Evolutionary conservation across 1,139 yeast species (phyloP).

Genomic region (Yamadazyma jaroonii): DNA sequence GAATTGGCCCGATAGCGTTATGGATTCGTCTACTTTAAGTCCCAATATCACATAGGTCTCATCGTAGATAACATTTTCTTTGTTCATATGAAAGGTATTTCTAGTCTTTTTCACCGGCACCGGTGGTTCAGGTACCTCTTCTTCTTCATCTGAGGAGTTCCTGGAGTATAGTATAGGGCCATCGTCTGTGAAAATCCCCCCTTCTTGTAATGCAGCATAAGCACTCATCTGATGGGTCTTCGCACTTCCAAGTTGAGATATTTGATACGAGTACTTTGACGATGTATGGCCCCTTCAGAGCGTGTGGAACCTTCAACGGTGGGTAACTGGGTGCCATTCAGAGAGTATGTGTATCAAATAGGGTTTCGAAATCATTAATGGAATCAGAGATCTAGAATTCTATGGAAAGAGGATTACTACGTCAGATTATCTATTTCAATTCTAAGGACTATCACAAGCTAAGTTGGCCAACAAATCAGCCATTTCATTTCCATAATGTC

Average conservation of each 20-base stretch:
- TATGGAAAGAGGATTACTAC: no score
- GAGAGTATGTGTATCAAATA: no score
- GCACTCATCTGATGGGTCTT: constrained; percentile 40
- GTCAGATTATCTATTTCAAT: no score
- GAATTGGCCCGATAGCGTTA: constrained; percentile 62
- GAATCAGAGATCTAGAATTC: no score
- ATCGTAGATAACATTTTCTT: constrained; percentile 33
- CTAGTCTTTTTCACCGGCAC: constrained; percentile 20
- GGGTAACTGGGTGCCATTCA: no score
- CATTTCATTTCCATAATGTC: constrained; percentile 65
- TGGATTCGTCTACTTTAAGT: constrained; percentile 42
- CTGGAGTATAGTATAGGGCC: constrained; percentile 21
- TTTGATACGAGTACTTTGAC: no score
- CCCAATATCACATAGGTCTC: constrained; percentile 37
- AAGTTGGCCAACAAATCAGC: constrained; percentile 75
- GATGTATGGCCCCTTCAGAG: no score
- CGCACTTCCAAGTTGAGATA: no score
- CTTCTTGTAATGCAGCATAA: constrained; percentile 45
- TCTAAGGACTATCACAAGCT: constrained; percentile 50
- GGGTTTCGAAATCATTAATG: no score
- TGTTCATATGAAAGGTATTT: constrained; percentile 19
- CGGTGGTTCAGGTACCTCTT: constrained; percentile 4
- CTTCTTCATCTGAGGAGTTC: constrained; percentile 26
- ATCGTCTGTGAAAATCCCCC: constrained; percentile 14
- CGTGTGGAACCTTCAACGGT: no score